Base-by-base conservation (phyloP, 2,329 filamentous ascomycete genomes). In the Chaetoscypha palmicola region DNA sequence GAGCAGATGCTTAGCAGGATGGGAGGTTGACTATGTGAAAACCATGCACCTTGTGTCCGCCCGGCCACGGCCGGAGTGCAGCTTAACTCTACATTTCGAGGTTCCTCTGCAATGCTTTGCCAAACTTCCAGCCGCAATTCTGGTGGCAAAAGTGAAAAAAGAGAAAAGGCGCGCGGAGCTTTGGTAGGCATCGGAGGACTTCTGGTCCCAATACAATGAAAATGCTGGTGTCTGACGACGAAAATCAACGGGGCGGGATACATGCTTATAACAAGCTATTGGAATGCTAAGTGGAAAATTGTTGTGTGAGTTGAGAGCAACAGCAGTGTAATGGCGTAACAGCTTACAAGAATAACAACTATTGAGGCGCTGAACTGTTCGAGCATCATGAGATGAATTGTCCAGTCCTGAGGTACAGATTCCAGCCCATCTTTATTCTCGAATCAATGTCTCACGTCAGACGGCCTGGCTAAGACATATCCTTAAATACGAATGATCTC, bases 121-220 rank as follows among this genome's bases (percentile, higher is more conserved):
- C 51, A 53, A 16, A 52, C 43, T 28, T 48, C 37, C 22, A 52
- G 48, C 21, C 50, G 50, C 21, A 53, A 37, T 38, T 52, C 49
- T 11, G 45, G 28, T 10, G 51, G 51, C 10, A 56, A 45, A 30
- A 38, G 41, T 23, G 51, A 47, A 22, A 51, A 52, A 17, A 50
- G 34, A 7, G 39, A 31, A 36, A 56, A 54, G 10, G 41, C 26
- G 10, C 36, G 9, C 8, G 23, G 24, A 20, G 39, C 41, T 23
- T 37, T 30, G 4, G 43, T 45, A 3, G 44, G 34, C 8, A 19
- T 9, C 10, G 21, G 11, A 4, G 31, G 37, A 24, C 28, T 31
- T 38, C 20, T 16, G 2, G 38, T 19, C 11, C 40, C 12, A 12
- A 37, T 12, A 31, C 47, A 55, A 26, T 46, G 37, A n/a, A 43